Evolutionary conservation across 2,329 filamentous ascomycete genomes (phyloP).

Genomic region (Pseudogymnoascus sp.): DNA sequence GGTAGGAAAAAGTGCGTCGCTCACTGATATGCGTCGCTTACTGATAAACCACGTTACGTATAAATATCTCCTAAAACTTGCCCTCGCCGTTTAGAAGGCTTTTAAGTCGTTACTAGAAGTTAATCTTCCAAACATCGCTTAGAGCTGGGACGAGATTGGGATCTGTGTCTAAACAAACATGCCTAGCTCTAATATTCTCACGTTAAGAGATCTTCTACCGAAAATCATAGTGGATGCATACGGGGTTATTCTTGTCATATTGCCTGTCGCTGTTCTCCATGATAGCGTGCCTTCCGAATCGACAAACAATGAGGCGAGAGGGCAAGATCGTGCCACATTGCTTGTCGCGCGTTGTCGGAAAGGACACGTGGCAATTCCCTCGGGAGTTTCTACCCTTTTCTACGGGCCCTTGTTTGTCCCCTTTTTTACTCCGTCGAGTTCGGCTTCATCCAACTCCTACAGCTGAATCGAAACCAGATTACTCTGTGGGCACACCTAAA

Average conservation of each 20-base stretch:
- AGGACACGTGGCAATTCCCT: not conserved
- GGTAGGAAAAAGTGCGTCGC: too few species aligned
- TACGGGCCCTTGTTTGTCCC: too few species aligned
- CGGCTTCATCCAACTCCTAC: too few species aligned
- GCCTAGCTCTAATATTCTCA: slow-evolving; percentile 19
- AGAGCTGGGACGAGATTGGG: slow-evolving; percentile 21
- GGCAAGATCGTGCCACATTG: not conserved
- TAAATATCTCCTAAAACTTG: slow-evolving; percentile 17
- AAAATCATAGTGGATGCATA: slow-evolving; percentile 21
- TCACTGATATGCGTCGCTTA: too few species aligned
- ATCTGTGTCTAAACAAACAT: slow-evolving; percentile 15
- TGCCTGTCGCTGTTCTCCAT: slow-evolving; percentile 15
- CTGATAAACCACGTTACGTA: too few species aligned
- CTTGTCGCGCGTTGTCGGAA: not conserved
- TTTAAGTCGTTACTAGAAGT: slow-evolving; percentile 16
- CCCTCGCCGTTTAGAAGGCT: slow-evolving; percentile 11
- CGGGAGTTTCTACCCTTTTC: not conserved
- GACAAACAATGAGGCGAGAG: not conserved
- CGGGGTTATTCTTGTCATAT: slow-evolving; percentile 16
- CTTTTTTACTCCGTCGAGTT: too few species aligned
- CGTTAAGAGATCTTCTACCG: slow-evolving; percentile 20
- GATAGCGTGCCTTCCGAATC: slow-evolving; percentile 10
- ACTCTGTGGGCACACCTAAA: too few species aligned
- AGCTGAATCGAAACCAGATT: too few species aligned
- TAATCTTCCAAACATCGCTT: slow-evolving; percentile 20